These are phyloP conservation scores for Hemerocallis citrina DNA, from an alignment of 106 monocot species.

Conservation along the genomic window DNA sequence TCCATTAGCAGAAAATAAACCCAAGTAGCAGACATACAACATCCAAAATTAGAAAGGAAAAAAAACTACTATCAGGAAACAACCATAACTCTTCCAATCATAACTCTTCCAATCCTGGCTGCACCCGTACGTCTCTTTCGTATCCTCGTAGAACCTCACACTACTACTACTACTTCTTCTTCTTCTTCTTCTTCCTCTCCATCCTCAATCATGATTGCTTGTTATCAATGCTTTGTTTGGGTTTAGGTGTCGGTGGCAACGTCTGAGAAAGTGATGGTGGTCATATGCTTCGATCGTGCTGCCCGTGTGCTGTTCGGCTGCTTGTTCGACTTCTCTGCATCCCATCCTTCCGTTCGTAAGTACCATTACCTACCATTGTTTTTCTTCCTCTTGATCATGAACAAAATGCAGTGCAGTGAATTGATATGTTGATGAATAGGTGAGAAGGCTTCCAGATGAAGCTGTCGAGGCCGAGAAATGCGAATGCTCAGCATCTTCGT, in stretches of 20 bases:
- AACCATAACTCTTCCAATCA: no score
- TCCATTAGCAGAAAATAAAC: no score
- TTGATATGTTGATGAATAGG: no score
- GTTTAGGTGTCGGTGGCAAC: slow-evolving; percentile 47
- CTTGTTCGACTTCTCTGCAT: slow-evolving; percentile 47
- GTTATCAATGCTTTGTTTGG: not conserved
- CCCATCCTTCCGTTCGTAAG: slow-evolving; percentile 28
- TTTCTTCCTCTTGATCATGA: not conserved
- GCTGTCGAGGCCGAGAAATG: slow-evolving; percentile 28
- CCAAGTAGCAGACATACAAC: no score
- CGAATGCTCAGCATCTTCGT: slow-evolving; percentile 58
- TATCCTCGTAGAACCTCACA: slow-evolving; percentile 43
- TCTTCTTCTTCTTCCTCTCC: no score
- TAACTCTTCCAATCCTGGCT: slow-evolving; percentile 8
- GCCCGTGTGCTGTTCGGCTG: slow-evolving; percentile 48
- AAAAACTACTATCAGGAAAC: no score
- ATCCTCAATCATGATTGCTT: not conserved
- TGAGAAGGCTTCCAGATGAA: slow-evolving; percentile 45
- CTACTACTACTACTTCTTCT: no score
- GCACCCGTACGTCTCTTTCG: slow-evolving; percentile 44
- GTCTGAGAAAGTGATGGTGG: slow-evolving; percentile 32
- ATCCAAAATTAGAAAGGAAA: no score
- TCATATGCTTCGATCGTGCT: slow-evolving; percentile 59
- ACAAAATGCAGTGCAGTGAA: not conserved
- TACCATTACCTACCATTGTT: not conserved